Conservation (phyloP, 2,329 filamentous ascomycete species). For the Stagonosporopsis chrysanthemi region DNA sequence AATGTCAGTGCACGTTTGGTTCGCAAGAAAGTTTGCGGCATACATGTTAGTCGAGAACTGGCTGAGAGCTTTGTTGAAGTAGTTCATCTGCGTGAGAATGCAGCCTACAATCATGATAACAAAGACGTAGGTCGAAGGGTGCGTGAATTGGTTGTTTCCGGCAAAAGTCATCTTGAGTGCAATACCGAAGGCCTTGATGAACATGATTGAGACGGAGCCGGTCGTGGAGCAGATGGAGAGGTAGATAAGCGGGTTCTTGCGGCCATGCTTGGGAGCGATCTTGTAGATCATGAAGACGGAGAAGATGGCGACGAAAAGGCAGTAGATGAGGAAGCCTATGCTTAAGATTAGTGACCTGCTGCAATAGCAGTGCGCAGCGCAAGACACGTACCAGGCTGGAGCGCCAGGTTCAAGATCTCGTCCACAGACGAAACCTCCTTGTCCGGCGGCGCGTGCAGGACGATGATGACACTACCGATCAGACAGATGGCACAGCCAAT, state of each 20-base stretch:
- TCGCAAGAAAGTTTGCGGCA: conserved; percentile 46
- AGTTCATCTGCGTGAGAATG: conserved; percentile 99
- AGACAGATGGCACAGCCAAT: conserved; percentile 95
- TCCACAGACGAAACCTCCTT: conserved; percentile 91
- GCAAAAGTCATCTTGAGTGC: conserved; percentile 93
- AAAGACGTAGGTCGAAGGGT: conserved; percentile 97
- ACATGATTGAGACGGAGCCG: conserved; percentile 98
- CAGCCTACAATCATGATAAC: conserved; percentile 91
- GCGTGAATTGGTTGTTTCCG: conserved; percentile 93
- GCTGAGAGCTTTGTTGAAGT: conserved; percentile 98
- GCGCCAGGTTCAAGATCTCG: conserved; percentile 86
- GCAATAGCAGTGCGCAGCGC: not conserved
- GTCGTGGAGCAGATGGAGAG: conserved; percentile 98
- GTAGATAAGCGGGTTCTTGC: conserved; percentile 94
- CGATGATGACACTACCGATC: conserved; percentile 95
- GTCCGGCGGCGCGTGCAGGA: conserved; percentile 94
- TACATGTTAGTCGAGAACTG: conserved; percentile 98
- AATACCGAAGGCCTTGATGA: conserved; percentile 97
- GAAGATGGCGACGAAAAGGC: conserved; percentile 79
- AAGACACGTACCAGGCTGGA: conserved; percentile 77
- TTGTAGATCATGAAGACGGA: conserved; percentile 96
- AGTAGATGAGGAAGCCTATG: conserved; percentile 88
- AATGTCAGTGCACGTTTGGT: conserved; percentile 15
- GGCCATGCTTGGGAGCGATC: conserved; percentile 86
- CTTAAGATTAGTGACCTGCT: conserved; percentile 19